Evolutionary conservation across 2,329 filamentous ascomycete species (phyloP).

Genomic region (Bipolaris bicolor): DNA sequence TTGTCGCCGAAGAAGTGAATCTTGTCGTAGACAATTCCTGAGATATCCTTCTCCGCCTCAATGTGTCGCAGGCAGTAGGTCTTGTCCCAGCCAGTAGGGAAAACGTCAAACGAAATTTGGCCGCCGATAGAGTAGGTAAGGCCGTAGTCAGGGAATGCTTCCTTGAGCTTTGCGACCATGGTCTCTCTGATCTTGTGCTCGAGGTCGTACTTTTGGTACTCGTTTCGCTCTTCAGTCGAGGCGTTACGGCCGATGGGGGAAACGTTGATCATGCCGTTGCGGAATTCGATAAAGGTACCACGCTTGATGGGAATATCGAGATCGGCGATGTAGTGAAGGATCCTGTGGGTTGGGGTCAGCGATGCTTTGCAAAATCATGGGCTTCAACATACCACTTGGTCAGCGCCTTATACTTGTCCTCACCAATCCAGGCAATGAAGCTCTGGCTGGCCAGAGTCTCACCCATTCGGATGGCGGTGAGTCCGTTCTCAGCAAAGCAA

Average conservation of each 20-base stretch:
- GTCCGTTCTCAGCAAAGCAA: conserved; percentile 95
- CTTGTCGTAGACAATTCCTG: conserved; percentile 78
- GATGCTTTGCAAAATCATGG: neutral
- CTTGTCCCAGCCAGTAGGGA: conserved; percentile 98
- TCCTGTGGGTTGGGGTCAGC: conserved; percentile 33
- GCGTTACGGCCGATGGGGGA: conserved; percentile 87
- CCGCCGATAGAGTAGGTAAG: conserved; percentile 96
- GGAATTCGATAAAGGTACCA: conserved; percentile 86
- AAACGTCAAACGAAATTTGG: conserved; percentile 98
- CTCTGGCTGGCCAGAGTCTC: conserved; percentile 74
- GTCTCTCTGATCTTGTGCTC: conserved; percentile 75
- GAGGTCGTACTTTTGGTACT: conserved; percentile 82
- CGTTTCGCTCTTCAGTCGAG: conserved; percentile 75
- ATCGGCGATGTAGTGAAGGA: conserved; percentile 83
- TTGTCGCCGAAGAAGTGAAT: conserved; percentile 99
- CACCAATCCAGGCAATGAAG: conserved; percentile 92
- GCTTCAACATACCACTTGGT: conserved; percentile 60
- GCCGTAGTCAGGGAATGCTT: conserved; percentile 81
- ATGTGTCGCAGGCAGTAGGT: conserved; percentile 92
- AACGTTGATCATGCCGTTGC: conserved; percentile 91
- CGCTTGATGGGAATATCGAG: conserved; percentile 82
- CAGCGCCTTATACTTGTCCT: conserved; percentile 81
- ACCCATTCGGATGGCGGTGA: conserved; percentile 87
- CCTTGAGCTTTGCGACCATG: conserved; percentile 77
- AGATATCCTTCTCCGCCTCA: conserved; percentile 73